Base-by-base conservation (phyloP, 2,329 filamentous ascomycete species). In the Seiridium cupressi region DNA sequence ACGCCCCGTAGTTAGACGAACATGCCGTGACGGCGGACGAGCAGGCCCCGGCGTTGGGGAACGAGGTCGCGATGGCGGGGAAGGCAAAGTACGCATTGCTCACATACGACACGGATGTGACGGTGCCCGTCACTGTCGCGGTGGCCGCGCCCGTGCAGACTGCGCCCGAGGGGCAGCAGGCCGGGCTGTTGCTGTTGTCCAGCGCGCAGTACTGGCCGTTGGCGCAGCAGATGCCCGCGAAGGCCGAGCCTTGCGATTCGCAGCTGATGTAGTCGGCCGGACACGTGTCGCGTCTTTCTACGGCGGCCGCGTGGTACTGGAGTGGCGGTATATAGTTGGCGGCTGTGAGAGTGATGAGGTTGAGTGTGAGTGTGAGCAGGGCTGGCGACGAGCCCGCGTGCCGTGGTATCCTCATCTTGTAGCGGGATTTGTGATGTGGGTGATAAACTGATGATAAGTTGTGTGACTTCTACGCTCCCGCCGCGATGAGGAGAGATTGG, bases 1-100 rank as follows among this genome's bases (percentile, higher is more conserved):
- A 88, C 3, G 76, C 76, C 13, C 78, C 73, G 69, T 83, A 85
- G 68, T 87, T 86, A 31, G 72, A 69, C 49, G 78, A 78, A 71
- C 85, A 88, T 59, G 79, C 77, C 46, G 70, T 73, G 53, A 81
- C 73, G 13, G 84, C 85, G 0, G 80, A 76, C 3, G 78, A 77
- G 67, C 85, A 88, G 5, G 79, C 79, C 11, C 74, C 81, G 18
- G 73, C 70, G 64, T 86, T 80, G 60, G 73, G 68, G 62, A 84
- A 86, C 10, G 77, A 78, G 1, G 81, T 85, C 51, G 77, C 73
- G 56, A 86, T 78, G 66, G 84, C 83, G 1, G 85, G 85, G 69
- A 87, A 88, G 9, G 82, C 79, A 69, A 87, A 88, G 71, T 82
- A 87, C 34, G 75, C 65, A 69, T 88, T 88, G 47, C 78, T 72